phyloP scores from a whole-genome alignment of 352 stramenopile species.

The Globisporangium okanoganense region DNA sequence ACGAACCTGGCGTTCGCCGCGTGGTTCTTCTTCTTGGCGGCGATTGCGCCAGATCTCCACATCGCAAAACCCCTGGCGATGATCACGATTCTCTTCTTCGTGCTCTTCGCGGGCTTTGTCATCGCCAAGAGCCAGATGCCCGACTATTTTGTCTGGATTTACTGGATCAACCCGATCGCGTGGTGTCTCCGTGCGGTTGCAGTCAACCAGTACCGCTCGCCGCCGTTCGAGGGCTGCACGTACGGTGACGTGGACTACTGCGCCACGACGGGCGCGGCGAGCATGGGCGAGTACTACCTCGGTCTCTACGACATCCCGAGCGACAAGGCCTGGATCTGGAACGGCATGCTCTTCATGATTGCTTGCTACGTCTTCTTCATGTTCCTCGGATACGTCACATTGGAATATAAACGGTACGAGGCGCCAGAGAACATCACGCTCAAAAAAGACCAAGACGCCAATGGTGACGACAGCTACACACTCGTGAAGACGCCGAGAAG shows the following conservation, averaged over 20 bases:
- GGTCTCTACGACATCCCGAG: constrained; percentile 21
- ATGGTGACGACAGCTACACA: background rate
- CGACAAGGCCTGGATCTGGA: constrained; percentile 25
- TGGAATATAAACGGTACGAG: constrained; percentile 30
- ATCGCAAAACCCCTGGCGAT: constrained; percentile 34
- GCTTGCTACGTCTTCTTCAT: constrained; percentile 30
- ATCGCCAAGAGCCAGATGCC: constrained; percentile 42
- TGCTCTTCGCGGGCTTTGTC: too few relatives aligned
- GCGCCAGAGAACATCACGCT: constrained; percentile 10
- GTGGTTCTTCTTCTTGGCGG: constrained; percentile 38
- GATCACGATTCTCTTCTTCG: constrained; percentile 27
- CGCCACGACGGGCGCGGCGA: constrained; percentile 12
- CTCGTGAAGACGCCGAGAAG: background rate
- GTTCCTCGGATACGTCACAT: constrained; percentile 19
- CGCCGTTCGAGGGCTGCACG: constrained; percentile 20
- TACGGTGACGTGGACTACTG: constrained; percentile 29
- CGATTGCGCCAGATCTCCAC: constrained; percentile 21
- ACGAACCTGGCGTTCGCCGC: constrained; percentile 29
- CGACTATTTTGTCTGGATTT: too few relatives aligned
- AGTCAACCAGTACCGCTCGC: constrained; percentile 26
- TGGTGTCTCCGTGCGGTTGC: constrained; percentile 30
- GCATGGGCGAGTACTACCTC: constrained; percentile 32
- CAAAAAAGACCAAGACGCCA: constrained; percentile 11
- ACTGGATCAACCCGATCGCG: constrained; percentile 44
- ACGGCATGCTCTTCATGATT: constrained; percentile 22